Evolutionary conservation across 140 eudicot species (phyloP).

Genomic region (Stevia rebaudiana): DNA sequence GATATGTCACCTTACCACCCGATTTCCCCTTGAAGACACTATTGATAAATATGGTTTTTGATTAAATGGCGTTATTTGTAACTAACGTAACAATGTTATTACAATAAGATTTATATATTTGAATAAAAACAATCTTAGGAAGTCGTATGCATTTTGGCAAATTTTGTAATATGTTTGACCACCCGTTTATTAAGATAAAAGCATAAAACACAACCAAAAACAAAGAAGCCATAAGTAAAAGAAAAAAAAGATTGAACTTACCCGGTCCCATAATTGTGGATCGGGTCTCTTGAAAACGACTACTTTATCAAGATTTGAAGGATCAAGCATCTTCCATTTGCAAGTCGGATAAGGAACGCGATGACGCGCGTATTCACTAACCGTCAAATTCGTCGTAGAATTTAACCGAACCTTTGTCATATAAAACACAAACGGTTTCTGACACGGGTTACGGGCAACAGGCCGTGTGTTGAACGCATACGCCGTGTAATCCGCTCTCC

Average conservation of each 20-base stretch:
- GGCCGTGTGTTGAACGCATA: slow-evolving; percentile 99
- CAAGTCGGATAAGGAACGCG: slow-evolving; percentile 70
- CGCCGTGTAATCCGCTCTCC: slow-evolving; percentile 90
- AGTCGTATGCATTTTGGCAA: too few relatives aligned
- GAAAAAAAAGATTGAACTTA: slow-evolving; percentile 29
- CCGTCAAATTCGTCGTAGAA: slow-evolving; percentile 37
- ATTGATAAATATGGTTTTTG: too few relatives aligned
- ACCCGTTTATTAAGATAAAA: neutral
- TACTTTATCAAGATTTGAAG: slow-evolving; percentile 54
- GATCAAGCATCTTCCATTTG: slow-evolving; percentile 77
- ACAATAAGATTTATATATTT: neutral
- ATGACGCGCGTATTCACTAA: slow-evolving; percentile 56
- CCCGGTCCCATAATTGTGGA: slow-evolving; percentile 90
- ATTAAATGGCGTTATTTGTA: neutral
- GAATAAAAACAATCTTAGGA: neutral
- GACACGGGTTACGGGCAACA: slow-evolving; percentile 77
- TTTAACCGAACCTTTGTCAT: slow-evolving; percentile 47
- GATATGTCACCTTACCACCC: too few relatives aligned
- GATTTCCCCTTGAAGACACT: too few relatives aligned
- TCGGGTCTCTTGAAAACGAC: slow-evolving; percentile 71
- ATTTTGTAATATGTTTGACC: too few relatives aligned
- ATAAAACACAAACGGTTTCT: slow-evolving; percentile 85
- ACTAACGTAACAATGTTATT: neutral
- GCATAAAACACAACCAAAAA: neutral
- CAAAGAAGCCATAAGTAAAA: neutral